These are phyloP conservation scores for Ogataea methanolica DNA, from an alignment of 805 yeast species.

Conservation along the genomic window DNA sequence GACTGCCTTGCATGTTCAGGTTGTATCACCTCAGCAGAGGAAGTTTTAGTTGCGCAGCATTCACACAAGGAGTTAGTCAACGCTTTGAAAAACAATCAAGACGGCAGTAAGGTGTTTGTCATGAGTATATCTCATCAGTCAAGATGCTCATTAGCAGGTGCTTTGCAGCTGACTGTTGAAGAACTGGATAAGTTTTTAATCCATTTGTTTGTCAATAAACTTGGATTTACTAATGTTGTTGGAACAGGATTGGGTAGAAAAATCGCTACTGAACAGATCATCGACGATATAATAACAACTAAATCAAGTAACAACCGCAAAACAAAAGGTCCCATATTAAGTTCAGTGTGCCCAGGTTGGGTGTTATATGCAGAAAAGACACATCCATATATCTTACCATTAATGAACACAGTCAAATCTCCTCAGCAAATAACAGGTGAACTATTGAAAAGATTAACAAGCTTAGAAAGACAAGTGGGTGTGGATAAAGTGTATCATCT, in stretches of 20 bases:
- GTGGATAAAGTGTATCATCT: conserved; percentile 59
- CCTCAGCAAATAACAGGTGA: conserved; percentile 94
- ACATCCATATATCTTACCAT: conserved; percentile 76
- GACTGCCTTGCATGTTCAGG: conserved; percentile 98
- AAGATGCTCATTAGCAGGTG: conserved; percentile 74
- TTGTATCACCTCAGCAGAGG: conserved; percentile 97
- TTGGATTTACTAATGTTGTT: conserved; percentile 70
- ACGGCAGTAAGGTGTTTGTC: conserved; percentile 43
- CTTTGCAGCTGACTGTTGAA: conserved; percentile 48
- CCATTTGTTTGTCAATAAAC: conserved; percentile 49
- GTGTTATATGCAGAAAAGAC: conserved; percentile 94
- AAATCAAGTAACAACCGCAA: conserved; percentile 4
- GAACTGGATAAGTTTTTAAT: conserved; percentile 59
- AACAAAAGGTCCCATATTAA: conserved; percentile 46
- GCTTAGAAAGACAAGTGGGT: conserved; percentile 29
- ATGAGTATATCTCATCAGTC: conserved; percentile 84
- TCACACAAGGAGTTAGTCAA: conserved; percentile 75
- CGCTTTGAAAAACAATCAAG: conserved; percentile 38
- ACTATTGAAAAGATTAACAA: conserved; percentile 52
- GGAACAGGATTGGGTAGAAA: conserved; percentile 83
- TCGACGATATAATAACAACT: conserved; percentile 33
- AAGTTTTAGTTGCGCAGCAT: conserved; percentile 84
- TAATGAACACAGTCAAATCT: conserved; percentile 70
- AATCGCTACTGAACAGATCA: conserved; percentile 49
- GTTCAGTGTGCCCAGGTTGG: conserved; percentile 94